A percentile compares a stretch with the other conserved stretches of the same genome.
These are phyloP conservation scores for Fulvia fulva DNA, from an alignment of 2,329 filamentous ascomycete genomes.

Conservation along the genomic window DNA sequence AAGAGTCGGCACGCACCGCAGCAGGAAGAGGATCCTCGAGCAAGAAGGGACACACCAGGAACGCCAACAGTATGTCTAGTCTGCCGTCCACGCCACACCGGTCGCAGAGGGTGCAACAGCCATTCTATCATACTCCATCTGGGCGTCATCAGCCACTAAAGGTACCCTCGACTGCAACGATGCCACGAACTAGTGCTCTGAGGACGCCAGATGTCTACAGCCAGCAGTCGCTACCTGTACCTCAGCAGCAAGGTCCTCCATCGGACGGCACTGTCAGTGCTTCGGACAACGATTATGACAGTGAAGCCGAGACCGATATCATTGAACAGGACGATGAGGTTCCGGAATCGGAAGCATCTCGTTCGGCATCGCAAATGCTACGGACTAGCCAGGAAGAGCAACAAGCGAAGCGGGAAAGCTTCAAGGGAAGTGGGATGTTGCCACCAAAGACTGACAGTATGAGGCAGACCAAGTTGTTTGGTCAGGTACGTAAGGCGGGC, in stretches of 20 bases:
- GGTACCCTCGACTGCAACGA: slow-evolving; percentile 51
- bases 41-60: slow-evolving; percentile 65
- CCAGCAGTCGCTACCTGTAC: slow-evolving; percentile 21
- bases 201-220: slow-evolving; percentile 36
- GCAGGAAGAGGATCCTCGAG: slow-evolving; percentile 52
- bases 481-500: slow-evolving; percentile 56
- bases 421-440: slow-evolving; percentile 35
- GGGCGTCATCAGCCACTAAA: slow-evolving; percentile 22
- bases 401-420: slow-evolving; percentile 32
- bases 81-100: slow-evolving; percentile 71
- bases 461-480: slow-evolving; percentile 62
- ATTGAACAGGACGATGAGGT: slow-evolving; percentile 57
- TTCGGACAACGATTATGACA: slow-evolving; percentile 53
- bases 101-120: slow-evolving; percentile 52
- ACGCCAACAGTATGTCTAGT: slow-evolving; percentile 78
- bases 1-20: slow-evolving; percentile 47
- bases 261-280: slow-evolving; percentile 71
- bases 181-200: slow-evolving; percentile 40
- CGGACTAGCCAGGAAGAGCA: slow-evolving; percentile 45
- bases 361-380: slow-evolving; percentile 64
- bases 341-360: slow-evolving; percentile 71
- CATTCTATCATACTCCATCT: slow-evolving; percentile 34
- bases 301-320: slow-evolving; percentile 56
- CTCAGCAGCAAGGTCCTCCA: slow-evolving; percentile 11
- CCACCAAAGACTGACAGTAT: slow-evolving; percentile 24